Base-by-base conservation (phyloP, 2,329 filamentous ascomycete genomes). In the Pseudogymnoascus pannorum region DNA sequence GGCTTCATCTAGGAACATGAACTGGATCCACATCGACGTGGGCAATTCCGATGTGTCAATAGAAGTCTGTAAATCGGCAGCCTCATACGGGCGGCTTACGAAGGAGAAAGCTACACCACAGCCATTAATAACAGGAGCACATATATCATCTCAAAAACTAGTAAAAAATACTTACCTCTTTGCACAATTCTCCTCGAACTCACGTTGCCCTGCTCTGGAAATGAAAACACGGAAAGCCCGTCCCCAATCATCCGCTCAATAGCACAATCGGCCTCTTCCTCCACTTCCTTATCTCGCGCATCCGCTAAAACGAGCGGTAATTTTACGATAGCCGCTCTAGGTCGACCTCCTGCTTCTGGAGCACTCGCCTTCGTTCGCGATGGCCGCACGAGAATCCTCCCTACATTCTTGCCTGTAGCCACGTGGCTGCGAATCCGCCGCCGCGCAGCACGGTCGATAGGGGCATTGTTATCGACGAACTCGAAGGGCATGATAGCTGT, bases 1-100 rank as follows among this genome's bases (percentile, higher is more conserved):
- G 20, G 71, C 72, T 64, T 74, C 69, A 36, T 72, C 71, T 26
- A 65, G 20, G 33, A 72, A 69, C 33, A 69, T 66, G 60, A 67
- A 68, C 48, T 65, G 54, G 8, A 71, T 57, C 66, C 70, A 72
- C 8, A 68, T 64, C 22, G 60, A 58, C 12, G 35, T 57, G 36
- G 31, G 11, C n/a, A 26, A 12, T 14, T 26, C 35, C 16, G 61
- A 35, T 11, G 57, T 57, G 18, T 62, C 57, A 54, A 65, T 18
- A 7, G 36, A 60, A 48, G 61, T 38, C 24, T 33, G 22, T 11
- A 65, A 38, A 22, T 64, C 62, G 11, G 38, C 38, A 14, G 51
- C 24, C n/a, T 62, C 31, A 20, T 35, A 42, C 54, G 63, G 60
- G 12, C 58, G 51, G 31, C 36, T 63, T 20, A 65, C 18, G 24